A percentile compares a stretch with the other conserved stretches of the same genome.
Evolutionary conservation across 2,329 filamentous ascomycete genomes (phyloP).

Genomic region (Aspergillus aculeatinus): DNA sequence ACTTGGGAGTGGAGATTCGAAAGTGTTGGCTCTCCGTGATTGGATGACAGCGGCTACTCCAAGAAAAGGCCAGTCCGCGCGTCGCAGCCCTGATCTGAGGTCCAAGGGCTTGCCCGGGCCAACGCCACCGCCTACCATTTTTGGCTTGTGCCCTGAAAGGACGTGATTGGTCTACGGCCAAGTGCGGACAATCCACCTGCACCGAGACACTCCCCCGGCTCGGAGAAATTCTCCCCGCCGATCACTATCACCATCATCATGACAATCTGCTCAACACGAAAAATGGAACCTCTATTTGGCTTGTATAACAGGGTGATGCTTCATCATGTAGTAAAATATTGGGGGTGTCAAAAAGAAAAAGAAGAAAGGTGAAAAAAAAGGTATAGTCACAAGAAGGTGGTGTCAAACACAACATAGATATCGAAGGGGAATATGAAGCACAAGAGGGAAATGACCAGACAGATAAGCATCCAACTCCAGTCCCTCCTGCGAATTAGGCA

Average conservation of each 20-base stretch:
- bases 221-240: not conserved
- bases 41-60: not conserved
- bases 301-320: not conserved
- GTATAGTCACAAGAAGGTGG: slow-evolving; percentile 19
- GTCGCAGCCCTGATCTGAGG: slow-evolving; percentile 15
- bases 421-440: slow-evolving; percentile 8
- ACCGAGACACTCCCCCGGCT: not conserved
- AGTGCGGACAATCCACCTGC: not conserved
- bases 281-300: slow-evolving; percentile 18
- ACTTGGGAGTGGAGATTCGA: slow-evolving; percentile 2
- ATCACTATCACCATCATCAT: not conserved
- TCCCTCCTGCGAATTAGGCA: slow-evolving; percentile 23
- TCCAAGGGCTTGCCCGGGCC: slow-evolving; percentile 11
- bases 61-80: slow-evolving; percentile 18
- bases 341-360: not conserved
- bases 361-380: slow-evolving; percentile 7
- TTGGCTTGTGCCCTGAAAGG: slow-evolving; percentile 9
- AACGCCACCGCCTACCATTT: slow-evolving; percentile 7
- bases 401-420: slow-evolving; percentile 6
- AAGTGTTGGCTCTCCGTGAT: not conserved
- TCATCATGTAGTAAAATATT: not conserved
- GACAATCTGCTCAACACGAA: not conserved
- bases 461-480: slow-evolving; percentile 19
- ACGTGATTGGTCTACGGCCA: slow-evolving; percentile 16
- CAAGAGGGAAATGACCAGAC: slow-evolving; percentile 5